Base-by-base conservation (phyloP, 1,284 basidiomycete genomes). In the Rhodotorula sp. region DNA sequence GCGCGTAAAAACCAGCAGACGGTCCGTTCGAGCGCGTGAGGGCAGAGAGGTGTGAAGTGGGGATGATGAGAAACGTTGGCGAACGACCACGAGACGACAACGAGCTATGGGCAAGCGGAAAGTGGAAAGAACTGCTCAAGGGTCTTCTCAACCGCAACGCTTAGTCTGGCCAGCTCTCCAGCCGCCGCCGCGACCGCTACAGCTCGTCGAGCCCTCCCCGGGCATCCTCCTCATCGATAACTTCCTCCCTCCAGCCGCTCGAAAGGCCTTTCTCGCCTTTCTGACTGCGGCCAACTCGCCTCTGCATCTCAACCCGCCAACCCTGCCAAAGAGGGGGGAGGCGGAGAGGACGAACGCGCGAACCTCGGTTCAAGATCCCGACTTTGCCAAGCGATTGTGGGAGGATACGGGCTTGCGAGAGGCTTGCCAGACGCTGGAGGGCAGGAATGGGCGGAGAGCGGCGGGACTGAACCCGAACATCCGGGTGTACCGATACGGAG, bases 291-390 rank as follows among this genome's bases (percentile, higher is more conserved):
- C 55, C 32, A 6, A 24, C 9, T 27, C 57, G 20, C 13, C 52
- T 15, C 48, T 57, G 44, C n/a, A 27, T 1, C 54, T 64, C 48
- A 27, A 52, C 30, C n/a, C 57, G 24, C 84, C 89, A 5, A 89
- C 88, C 0, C 87, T 86, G 27, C 87, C 89, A 2, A 90, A 89
- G 80, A 83, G 83, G 66, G 90, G 89, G 8, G 89, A 91, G 79
- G 90, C 90, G 1, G 85, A 87, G 44, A 81, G 90, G 60, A 85
- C 89, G 20, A 91, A 90, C 78, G 88, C 88, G 75, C 85, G 90
- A 36, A 84, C 87, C 68, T 87, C 87, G 2, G 78, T 89, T 10
- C 81, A 83, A 9, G 89, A 89, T 19, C 76, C 81, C 1, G 80
- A 83, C 4, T 90, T 92, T 76, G 88, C 90, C 0, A 71, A 82